These are phyloP conservation scores for Trichoderma orchidacearum DNA, from an alignment of 495 filamentous ascomycete species.

Conservation along the genomic window DNA sequence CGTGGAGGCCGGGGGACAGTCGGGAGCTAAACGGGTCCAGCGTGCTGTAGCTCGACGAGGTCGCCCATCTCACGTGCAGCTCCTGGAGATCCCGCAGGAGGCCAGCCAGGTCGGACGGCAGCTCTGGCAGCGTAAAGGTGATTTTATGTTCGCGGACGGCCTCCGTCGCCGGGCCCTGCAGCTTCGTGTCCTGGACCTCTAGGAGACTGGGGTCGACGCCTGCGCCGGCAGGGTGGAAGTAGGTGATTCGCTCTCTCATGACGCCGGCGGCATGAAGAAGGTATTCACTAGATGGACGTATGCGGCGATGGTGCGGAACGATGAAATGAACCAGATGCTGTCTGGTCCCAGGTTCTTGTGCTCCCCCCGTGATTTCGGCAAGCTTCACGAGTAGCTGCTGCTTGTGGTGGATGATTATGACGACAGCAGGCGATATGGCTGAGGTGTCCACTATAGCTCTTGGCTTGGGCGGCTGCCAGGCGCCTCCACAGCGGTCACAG, in stretches of 20 bases:
- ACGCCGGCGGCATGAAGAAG: slow-evolving; percentile 7
- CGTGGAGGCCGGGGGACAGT: slow-evolving; percentile 69
- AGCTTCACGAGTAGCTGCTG: no score
- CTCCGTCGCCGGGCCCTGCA: slow-evolving; percentile 41
- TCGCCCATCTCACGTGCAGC: slow-evolving; percentile 71
- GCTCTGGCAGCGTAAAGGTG: slow-evolving; percentile 58
- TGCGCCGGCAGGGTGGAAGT: slow-evolving; percentile 48
- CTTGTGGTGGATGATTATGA: neutral
- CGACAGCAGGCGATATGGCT: neutral
- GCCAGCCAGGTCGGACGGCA: slow-evolving; percentile 51
- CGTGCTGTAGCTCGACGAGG: slow-evolving; percentile 36
- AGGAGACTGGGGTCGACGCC: slow-evolving; percentile 48
- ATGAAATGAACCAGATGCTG: no score
- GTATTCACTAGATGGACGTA: no score
- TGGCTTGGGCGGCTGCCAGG: neutral
- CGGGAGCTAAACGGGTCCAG: slow-evolving; percentile 59
- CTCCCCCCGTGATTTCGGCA: no score
- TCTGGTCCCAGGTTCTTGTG: no score
- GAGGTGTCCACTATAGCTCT: neutral
- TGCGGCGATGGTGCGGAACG: no score
- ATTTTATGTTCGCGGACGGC: slow-evolving; percentile 71
- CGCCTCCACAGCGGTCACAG: neutral
- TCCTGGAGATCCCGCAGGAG: slow-evolving; percentile 52
- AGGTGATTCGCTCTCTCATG: slow-evolving; percentile 85
- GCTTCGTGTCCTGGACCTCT: slow-evolving; percentile 27